phyloP scores from a whole-genome alignment of 352 stramenopile species.

The Globisporangium paroecandrum region DNA sequence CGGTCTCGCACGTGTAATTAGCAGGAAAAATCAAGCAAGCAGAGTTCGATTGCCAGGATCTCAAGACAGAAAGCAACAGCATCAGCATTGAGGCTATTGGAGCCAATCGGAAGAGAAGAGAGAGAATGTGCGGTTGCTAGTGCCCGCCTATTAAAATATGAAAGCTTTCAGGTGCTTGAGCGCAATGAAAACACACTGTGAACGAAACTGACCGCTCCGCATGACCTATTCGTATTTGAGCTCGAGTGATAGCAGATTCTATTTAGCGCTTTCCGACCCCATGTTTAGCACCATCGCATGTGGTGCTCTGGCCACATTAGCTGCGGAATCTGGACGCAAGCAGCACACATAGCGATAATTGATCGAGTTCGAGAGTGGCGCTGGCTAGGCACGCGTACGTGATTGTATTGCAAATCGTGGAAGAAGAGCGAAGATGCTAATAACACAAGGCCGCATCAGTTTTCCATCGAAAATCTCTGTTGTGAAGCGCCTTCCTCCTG shows the following conservation, averaged over 20 bases:
- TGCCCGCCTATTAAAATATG: neutral
- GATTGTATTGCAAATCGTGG: too few relatives aligned
- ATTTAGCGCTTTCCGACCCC: neutral
- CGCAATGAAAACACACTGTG: neutral
- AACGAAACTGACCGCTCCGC: neutral
- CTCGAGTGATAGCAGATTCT: neutral
- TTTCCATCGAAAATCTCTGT: neutral
- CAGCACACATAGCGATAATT: neutral
- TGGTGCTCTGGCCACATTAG: neutral
- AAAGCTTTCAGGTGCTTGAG: neutral
- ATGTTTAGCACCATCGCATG: neutral
- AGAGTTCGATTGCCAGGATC: neutral
- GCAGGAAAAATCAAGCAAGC: neutral
- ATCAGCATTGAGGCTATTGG: neutral
- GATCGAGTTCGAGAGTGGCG: too few relatives aligned
- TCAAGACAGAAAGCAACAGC: neutral
- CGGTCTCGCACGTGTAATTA: slow-evolving; percentile 12
- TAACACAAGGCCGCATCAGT: neutral
- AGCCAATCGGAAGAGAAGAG: neutral
- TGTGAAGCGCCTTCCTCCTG: too few relatives aligned
- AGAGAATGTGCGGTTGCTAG: neutral
- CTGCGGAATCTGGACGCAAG: neutral
- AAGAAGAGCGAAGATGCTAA: too few relatives aligned
- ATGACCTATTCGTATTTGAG: neutral
- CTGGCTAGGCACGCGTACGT: too few relatives aligned